Base-by-base conservation (phyloP, 148 eudicot genomes). In the Rhododendron vialii region DNA sequence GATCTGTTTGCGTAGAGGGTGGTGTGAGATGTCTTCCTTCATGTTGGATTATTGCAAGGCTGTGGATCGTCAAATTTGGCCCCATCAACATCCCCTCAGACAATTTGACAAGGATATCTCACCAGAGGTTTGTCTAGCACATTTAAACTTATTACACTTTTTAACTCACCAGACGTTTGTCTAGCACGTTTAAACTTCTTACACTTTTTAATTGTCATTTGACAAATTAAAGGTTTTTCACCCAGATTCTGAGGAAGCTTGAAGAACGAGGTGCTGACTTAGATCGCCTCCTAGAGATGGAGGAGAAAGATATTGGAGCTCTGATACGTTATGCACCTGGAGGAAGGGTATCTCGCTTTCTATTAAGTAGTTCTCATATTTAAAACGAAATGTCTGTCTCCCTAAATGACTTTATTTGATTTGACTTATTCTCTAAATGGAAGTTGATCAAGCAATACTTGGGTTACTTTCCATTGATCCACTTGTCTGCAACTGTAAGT, bases 31-130 rank as follows among this genome's bases (percentile, higher is more conserved):
- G 98, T 41, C 98, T 83, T 89, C 95, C 45, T 92, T 94, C 85
- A 90, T 98, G 98, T 89, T 98, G 88, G 98, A 98, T 82, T 98
- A 94, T 87, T 95, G 98, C 92, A 98, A 98, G 91, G 98, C 99
- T 83, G 99, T 98, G 85, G 99, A 98, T 89, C 98, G 95, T 87
- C 98, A 94, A 91, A 89, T 95, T 86, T 98, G 99, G 99, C 99
- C 99, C 85, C 96, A 98, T 89, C 96, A 93, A 91, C 96, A 98
- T 90, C 95, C 99, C 43, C 96, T 98, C 77, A 90, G 99, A 90
- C 99, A 98, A 85, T 98, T 98, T 88, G 96, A 93, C 89, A 93
- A 88, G 90, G 99, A 98, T 81, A 89, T 98, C 77, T 98, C 99
- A 36, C 74, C 88, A 85, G 99, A 98, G 84, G 99, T 97, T 84